Base-by-base conservation (phyloP, 345 rosid genomes). In the Turritis glabra region DNA sequence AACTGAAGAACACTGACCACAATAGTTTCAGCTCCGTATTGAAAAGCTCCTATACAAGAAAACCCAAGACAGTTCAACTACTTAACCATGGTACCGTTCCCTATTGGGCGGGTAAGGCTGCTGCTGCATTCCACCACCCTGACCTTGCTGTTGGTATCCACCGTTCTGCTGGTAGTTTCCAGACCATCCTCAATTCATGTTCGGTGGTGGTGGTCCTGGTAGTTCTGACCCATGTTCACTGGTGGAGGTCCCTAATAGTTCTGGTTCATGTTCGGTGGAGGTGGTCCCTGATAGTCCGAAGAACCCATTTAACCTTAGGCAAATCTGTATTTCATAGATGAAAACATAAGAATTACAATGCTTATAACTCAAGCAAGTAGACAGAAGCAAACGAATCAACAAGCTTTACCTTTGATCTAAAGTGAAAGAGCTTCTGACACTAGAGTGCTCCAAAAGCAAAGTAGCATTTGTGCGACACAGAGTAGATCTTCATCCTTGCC, bases 381-480 rank as follows among this genome's bases (percentile, higher is more conserved):
- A n/a, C n/a, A n/a, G n/a, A n/a, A n/a, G n/a, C n/a, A n/a, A n/a
- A n/a, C n/a, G n/a, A n/a, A n/a, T n/a, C 7, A 22, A 5, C 29
- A 51, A 13, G 26, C 18, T 35, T 40, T 64, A 91, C 98, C 96
- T 83, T 94, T 94, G 12, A 94, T 47, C 83, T 91, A 84, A 65
- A 27, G 65, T 5, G 96, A 88, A 32, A 78, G 82, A 25, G 89
- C 95, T 75, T 90, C 95, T 3, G 80, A 61, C 5, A 85, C 90
- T 7, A 89, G 82, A n/a, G n/a, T n/a, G 89, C 93, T 64, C 97
- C 97, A 74, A 94, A 94, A 40, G 96, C 98, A 82, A 0, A 87
- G 80, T 94, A 91, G 64, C 83, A 82, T 64, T 82, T 76, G 13
- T 88, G 85, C 3, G 96, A 91, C 53, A 91, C 97, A 0, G 93